These are phyloP conservation scores for Mycogone perniciosa DNA, from an alignment of 2,329 filamentous ascomycete genomes.

Conservation along the genomic window DNA sequence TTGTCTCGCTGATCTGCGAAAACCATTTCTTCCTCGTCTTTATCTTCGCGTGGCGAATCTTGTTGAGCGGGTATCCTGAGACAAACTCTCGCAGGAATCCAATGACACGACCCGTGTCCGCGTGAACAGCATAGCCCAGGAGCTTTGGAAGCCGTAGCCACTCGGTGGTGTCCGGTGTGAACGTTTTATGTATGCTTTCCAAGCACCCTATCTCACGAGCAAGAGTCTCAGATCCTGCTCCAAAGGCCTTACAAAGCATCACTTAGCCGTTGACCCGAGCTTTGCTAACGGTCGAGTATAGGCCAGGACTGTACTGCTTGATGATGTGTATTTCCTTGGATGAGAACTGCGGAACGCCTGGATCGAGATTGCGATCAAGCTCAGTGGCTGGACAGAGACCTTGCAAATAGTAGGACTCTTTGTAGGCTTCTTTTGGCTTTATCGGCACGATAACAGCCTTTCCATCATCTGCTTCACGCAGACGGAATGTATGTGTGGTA, in stretches of 20 bases:
- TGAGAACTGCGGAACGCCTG: conserved; percentile 1
- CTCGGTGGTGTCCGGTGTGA: background rate
- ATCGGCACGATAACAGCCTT: no score
- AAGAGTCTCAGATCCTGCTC: conserved; percentile 4
- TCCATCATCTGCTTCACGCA: no score
- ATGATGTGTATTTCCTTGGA: background rate
- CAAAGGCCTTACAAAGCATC: conserved; percentile 8
- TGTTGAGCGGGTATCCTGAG: conserved; percentile 1
- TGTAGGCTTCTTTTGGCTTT: no score
- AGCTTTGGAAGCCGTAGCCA: conserved; percentile 3
- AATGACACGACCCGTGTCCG: conserved; percentile 5
- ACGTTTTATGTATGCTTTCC: background rate
- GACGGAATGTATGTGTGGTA: no score
- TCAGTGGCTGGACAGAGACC: no score
- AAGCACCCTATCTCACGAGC: conserved; percentile 5
- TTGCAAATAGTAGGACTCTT: no score
- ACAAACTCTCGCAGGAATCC: conserved; percentile 7
- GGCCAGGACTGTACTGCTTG: background rate
- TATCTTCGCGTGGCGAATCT: background rate
- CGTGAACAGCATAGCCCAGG: conserved; percentile 6
- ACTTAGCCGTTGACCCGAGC: conserved; percentile 1
- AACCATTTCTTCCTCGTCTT: conserved; percentile 11
- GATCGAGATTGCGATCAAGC: no score
- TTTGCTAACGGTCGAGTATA: conserved; percentile 5
- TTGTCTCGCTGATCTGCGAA: conserved; percentile 11